Evolutionary conservation across 2,329 filamentous ascomycete species (phyloP).

Genomic region (Calonectria naviculata): DNA sequence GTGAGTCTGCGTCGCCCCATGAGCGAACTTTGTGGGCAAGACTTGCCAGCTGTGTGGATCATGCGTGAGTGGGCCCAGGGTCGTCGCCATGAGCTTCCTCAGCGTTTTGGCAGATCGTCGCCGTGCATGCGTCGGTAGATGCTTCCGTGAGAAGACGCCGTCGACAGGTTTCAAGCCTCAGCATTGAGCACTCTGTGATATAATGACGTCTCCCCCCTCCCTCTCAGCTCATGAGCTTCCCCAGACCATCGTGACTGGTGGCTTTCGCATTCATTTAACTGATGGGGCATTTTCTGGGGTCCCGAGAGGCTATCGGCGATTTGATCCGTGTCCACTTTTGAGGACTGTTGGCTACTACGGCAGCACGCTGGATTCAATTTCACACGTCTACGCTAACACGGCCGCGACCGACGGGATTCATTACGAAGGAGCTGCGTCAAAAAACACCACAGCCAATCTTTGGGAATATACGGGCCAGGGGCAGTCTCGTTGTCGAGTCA

Average conservation of each 20-base stretch:
- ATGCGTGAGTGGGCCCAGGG: background rate
- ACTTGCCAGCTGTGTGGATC: background rate
- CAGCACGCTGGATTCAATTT: background rate
- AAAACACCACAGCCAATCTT: background rate
- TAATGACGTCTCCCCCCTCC: background rate
- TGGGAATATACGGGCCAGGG: background rate
- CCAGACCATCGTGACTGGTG: background rate
- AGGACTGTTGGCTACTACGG: background rate
- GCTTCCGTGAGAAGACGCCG: background rate
- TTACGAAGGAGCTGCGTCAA: background rate
- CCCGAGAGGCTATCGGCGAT: conserved; percentile 1
- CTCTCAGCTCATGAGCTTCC: background rate
- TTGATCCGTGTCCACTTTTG: background rate
- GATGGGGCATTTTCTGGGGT: background rate
- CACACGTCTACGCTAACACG: background rate
- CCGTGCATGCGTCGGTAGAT: background rate
- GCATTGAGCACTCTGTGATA: background rate
- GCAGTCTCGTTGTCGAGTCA: background rate
- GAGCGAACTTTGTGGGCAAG: background rate
- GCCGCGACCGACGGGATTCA: no score
- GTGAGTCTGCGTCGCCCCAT: background rate
- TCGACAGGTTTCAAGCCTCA: background rate
- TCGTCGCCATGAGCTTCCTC: background rate
- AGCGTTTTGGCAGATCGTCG: background rate
- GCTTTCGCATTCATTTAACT: background rate